Conservation (phyloP, 805 yeast species). For the Peterozyma toletana region DNA sequence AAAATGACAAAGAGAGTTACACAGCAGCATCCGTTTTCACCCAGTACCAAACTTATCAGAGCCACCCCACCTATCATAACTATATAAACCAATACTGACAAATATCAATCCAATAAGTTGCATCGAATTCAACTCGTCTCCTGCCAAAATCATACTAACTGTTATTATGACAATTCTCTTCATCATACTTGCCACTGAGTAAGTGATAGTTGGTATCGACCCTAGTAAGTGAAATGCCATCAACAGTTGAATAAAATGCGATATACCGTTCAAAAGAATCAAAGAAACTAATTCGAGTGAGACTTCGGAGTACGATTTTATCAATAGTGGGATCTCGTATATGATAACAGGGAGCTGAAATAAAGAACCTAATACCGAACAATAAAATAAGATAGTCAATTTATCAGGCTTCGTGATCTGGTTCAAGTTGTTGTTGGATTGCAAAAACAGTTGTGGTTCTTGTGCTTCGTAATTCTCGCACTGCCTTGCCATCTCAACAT, state of each 20-base stretch:
- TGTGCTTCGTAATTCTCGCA: slow-evolving; percentile 1
- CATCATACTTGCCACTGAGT: slow-evolving; percentile 81
- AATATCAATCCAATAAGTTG: slow-evolving; percentile 45
- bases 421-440: background rate
- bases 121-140: slow-evolving; percentile 34
- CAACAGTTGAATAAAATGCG: slow-evolving; percentile 75
- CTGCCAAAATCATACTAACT: slow-evolving; percentile 64
- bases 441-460: slow-evolving; percentile 11
- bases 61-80: slow-evolving; percentile 54
- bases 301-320: slow-evolving; percentile 18
- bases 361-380: slow-evolving; percentile 64
- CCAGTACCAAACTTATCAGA: slow-evolving; percentile 6
- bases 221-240: slow-evolving; percentile 79
- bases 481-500: slow-evolving; percentile 15
- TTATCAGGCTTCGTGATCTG: slow-evolving; percentile 56
- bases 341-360: slow-evolving; percentile 73
- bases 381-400: slow-evolving; percentile 71
- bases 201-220: slow-evolving; percentile 74
- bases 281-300: slow-evolving; percentile 35
- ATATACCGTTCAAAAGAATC: slow-evolving; percentile 58
- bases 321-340: slow-evolving; percentile 10
- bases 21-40: no score
- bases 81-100: slow-evolving; percentile 49
- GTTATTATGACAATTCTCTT: slow-evolving; percentile 81
- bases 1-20: no score